Percentiles rank a stretch among this genome's conserved stretches.
phyloP scores from a whole-genome alignment of 2,329 filamentous ascomycete genomes.

The Colletotrichum sansevieriae region DNA sequence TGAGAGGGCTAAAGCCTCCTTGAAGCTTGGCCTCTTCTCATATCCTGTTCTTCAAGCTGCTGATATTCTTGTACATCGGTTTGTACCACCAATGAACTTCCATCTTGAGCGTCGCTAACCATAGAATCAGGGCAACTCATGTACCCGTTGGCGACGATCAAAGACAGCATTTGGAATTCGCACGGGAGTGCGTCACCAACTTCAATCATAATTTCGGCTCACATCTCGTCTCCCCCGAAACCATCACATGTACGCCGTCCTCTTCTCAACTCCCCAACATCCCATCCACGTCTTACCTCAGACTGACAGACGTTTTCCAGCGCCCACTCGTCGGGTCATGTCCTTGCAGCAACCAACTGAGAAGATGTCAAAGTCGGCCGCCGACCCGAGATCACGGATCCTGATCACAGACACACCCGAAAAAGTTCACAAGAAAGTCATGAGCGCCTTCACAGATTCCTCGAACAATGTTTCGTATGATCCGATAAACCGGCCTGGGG shows the following conservation, averaged over 20 bases:
- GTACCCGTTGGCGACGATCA: slow-evolving; percentile 98
- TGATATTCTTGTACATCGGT: slow-evolving; percentile 90
- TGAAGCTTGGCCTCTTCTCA: slow-evolving; percentile 92
- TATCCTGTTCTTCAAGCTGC: slow-evolving; percentile 97
- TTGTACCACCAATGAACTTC: slow-evolving; percentile 29
- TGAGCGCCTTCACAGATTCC: slow-evolving; percentile 82
- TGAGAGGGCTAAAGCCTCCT: slow-evolving; percentile 65
- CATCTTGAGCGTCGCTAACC: too few relatives aligned
- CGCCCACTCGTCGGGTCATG: slow-evolving; percentile 89
- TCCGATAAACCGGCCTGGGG: slow-evolving; percentile 76
- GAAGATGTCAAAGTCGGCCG: slow-evolving; percentile 96
- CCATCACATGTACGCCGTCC: slow-evolving; percentile 73
- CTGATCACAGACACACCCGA: slow-evolving; percentile 79
- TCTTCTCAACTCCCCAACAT: background rate
- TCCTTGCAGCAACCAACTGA: slow-evolving; percentile 80
- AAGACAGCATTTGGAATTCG: slow-evolving; percentile 92
- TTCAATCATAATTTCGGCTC: slow-evolving; percentile 84
- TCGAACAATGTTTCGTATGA: slow-evolving; percentile 78
- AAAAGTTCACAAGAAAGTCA: slow-evolving; percentile 78
- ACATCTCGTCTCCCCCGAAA: slow-evolving; percentile 75
- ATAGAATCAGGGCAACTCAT: slow-evolving; percentile 77
- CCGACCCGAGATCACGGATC: slow-evolving; percentile 80
- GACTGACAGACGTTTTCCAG: slow-evolving; percentile 54
- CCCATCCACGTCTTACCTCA: too few relatives aligned
- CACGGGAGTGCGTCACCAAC: slow-evolving; percentile 84